phyloP scores from a whole-genome alignment of 495 filamentous ascomycete genomes.

The Podospora fimiseda region DNA sequence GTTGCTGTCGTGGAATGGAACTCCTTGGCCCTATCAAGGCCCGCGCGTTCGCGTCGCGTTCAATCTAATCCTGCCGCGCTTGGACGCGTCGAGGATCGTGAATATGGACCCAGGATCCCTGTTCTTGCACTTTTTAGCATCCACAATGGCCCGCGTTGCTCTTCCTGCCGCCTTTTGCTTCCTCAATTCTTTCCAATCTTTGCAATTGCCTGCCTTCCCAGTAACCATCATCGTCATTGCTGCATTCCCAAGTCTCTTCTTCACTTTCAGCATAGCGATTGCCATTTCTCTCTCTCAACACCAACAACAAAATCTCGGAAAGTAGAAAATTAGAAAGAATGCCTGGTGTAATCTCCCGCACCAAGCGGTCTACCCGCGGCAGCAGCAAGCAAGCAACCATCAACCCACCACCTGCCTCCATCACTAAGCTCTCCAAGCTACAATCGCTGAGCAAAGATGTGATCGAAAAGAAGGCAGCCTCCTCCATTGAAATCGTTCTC shows the following conservation, averaged over 20 bases:
- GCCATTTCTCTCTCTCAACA: neutral
- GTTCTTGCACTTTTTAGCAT: neutral
- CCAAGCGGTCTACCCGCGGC: conserved; percentile 21
- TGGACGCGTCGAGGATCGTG: neutral
- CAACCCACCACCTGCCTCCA: conserved; percentile 8
- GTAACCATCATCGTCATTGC: neutral
- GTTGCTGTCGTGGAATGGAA: neutral
- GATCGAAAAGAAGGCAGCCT: conserved; percentile 11
- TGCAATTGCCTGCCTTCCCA: neutral
- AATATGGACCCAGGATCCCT: neutral
- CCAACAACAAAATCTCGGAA: neutral
- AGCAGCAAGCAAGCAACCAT: conserved; percentile 21
- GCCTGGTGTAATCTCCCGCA: conserved; percentile 25
- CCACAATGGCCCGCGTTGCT: neutral
- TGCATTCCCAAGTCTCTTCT: too few relatives aligned
- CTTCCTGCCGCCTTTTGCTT: neutral
- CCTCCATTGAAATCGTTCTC: conserved; percentile 29
- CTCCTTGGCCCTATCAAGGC: neutral
- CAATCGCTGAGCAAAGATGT: conserved; percentile 27
- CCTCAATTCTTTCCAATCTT: neutral
- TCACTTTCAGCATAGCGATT: neutral
- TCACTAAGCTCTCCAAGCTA: conserved; percentile 37
- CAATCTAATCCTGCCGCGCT: neutral
- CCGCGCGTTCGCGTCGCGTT: neutral
- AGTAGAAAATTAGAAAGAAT: conserved; percentile 7